Evolutionary conservation across 78 protist genomes (phyloP).

Genomic region (Tieghemostelium lacteum): DNA sequence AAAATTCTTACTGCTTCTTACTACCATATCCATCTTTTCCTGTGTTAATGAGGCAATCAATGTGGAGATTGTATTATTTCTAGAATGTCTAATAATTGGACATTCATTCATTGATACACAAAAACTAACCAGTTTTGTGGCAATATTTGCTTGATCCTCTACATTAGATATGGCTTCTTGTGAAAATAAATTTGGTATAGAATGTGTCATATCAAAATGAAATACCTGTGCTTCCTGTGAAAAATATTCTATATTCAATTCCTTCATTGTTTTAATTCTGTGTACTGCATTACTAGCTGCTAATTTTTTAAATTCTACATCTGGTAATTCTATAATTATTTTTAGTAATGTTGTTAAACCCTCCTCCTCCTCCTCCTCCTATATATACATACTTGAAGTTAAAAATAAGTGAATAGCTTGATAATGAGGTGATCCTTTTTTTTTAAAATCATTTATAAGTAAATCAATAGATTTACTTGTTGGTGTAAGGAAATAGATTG

Average conservation of each 20-base stretch:
- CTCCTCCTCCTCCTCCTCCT: not conserved
- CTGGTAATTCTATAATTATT: conserved; percentile 45
- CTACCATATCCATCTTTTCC: conserved; percentile 22
- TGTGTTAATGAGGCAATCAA: conserved; percentile 54
- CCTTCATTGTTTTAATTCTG: conserved; percentile 81
- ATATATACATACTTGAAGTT: conserved; percentile 58
- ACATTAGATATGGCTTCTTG: conserved; percentile 32
- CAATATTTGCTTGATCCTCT: conserved; percentile 71
- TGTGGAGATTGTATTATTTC: conserved; percentile 21
- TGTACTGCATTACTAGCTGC: conserved; percentile 64
- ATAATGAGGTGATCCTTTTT: conserved; percentile 63
- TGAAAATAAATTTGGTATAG: conserved; percentile 54
- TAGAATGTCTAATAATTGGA: conserved; percentile 77
- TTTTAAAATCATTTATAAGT: conserved; percentile 77
- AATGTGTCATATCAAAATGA: conserved; percentile 44
- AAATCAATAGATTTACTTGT: conserved; percentile 61
- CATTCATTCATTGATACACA: conserved; percentile 78
- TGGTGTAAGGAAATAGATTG: conserved; percentile 86
- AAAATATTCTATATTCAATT: conserved; percentile 83
- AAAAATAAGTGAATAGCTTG: conserved; percentile 71
- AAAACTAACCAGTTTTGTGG: conserved; percentile 61
- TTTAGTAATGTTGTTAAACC: not conserved
- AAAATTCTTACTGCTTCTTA: conserved; percentile 10
- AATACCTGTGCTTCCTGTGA: conserved; percentile 28
- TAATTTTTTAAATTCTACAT: conserved; percentile 63